Conservation (phyloP, 2,329 filamentous ascomycete species). For the Neonectria punicea region DNA sequence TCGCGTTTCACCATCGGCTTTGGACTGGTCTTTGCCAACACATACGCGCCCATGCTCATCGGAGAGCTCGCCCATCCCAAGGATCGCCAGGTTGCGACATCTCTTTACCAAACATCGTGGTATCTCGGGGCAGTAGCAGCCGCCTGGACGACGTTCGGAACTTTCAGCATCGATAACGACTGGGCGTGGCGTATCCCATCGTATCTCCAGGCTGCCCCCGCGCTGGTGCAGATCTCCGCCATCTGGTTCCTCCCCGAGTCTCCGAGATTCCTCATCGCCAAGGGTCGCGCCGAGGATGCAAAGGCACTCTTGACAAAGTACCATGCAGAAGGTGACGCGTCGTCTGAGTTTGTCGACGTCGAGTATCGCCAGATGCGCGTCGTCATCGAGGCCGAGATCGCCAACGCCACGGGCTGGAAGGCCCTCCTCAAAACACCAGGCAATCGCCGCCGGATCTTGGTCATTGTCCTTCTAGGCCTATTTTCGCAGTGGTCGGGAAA, state of each 20-base stretch:
- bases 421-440: slow-evolving; percentile 22
- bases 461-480: slow-evolving; percentile 24
- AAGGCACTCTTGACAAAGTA: slow-evolving; percentile 36
- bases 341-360: slow-evolving; percentile 15
- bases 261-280: slow-evolving; percentile 66
- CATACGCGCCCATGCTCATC: slow-evolving; percentile 62
- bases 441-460: slow-evolving; percentile 21
- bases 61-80: slow-evolving; percentile 64
- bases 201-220: slow-evolving; percentile 33
- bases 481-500: slow-evolving; percentile 35
- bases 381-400: slow-evolving; percentile 30
- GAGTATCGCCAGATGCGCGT: slow-evolving; percentile 32
- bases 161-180: slow-evolving; percentile 41
- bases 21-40: slow-evolving; percentile 62
- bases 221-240: slow-evolving; percentile 29
- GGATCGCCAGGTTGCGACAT: slow-evolving; percentile 62
- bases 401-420: slow-evolving; percentile 22
- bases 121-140: slow-evolving; percentile 57
- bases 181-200: slow-evolving; percentile 50
- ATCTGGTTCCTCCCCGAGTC: slow-evolving; percentile 68
- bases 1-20: slow-evolving; percentile 64
- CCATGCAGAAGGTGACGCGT: slow-evolving; percentile 6
- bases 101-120: slow-evolving; percentile 61
- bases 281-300: slow-evolving; percentile 50
- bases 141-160: slow-evolving; percentile 56